Base-by-base conservation (phyloP, 495 filamentous ascomycete genomes). In the Thozetella sp. region DNA sequence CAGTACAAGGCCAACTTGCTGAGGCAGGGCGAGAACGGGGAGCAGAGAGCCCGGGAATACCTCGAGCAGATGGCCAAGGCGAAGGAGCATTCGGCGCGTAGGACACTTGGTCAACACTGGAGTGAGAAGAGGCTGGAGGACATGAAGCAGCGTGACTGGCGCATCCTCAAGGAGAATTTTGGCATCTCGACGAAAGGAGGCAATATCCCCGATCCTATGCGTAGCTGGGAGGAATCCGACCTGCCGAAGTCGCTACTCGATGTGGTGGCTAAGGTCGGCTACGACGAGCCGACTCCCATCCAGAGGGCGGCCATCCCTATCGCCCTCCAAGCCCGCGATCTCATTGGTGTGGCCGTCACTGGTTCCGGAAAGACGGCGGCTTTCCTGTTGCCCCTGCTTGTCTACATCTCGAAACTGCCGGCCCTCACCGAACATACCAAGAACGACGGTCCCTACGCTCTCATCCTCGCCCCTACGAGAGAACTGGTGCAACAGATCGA, bases 121-220 rank as follows among this genome's bases (percentile, higher is more conserved):
- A 96, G 91, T 51, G 93, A 98, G 75, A 99, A 99, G 86, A 88
- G 82, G 59, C 74, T 99, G 65, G 91, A 95, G 17, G 90, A 95
- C 65, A 99, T 99, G 95, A 91, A 93, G 63, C 93, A 98, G 79
- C 83, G 95, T 67, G 95, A 99, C 71, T 99, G 96, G 96, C 90
- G 95, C 69, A 98, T 99, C 64, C 97, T 99, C 83, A 98, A 98
- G 78, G 96, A 98, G 76, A 95, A 99, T 69, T 98, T 97, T 80
- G 96, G 97, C 66, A 99, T 99, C 73, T 80, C 84, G 37, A 97
- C 93, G 19, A 97, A 97, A 73, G 84, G 85, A 25, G 95, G 95
- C 30, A 84, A 84, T 15, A 93, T 99, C 48, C 95, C 95, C 1
- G 93, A 97, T 61, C 95, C 95, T 1, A 98, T 98, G 95, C 92